Conservation (phyloP, 305 asterid species). For the Fraxinus greggii region DNA sequence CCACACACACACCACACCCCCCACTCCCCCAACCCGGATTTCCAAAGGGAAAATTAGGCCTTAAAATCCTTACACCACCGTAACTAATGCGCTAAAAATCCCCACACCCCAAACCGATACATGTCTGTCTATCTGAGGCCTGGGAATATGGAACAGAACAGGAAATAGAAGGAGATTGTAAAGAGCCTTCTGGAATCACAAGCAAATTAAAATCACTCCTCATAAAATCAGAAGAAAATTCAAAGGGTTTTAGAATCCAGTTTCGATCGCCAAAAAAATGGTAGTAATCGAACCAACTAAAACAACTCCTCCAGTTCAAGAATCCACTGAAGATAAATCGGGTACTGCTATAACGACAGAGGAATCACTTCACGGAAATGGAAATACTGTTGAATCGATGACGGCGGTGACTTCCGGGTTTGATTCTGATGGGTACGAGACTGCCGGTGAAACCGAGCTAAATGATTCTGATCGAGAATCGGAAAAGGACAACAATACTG, state of each 20-base stretch:
- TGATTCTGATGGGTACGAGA: slow-evolving; percentile 76
- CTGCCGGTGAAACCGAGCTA: slow-evolving; percentile 85
- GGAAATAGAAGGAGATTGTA: neutral
- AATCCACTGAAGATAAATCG: slow-evolving; percentile 22
- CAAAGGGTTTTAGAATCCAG: neutral
- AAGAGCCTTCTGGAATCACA: neutral
- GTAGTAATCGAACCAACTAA: slow-evolving; percentile 60
- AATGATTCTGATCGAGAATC: slow-evolving; percentile 37
- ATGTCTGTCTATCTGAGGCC: no score
- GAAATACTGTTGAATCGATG: slow-evolving; percentile 8
- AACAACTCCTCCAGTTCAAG: slow-evolving; percentile 11
- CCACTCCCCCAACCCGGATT: no score
- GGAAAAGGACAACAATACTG: slow-evolving; percentile 22
- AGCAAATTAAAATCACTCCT: slow-evolving; percentile 17
- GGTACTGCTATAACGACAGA: slow-evolving; percentile 8
- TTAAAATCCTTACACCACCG: no score
- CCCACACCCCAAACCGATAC: no score
- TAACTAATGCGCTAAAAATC: no score
- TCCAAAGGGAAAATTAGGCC: no score
- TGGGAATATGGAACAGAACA: neutral
- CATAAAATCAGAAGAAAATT: slow-evolving; percentile 2
- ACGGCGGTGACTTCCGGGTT: slow-evolving; percentile 40
- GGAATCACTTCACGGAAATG: slow-evolving; percentile 28
- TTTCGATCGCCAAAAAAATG: slow-evolving; percentile 35
- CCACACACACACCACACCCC: no score